Conservation (phyloP, 2,329 filamentous ascomycete species). For the Talaromyces sp. region DNA sequence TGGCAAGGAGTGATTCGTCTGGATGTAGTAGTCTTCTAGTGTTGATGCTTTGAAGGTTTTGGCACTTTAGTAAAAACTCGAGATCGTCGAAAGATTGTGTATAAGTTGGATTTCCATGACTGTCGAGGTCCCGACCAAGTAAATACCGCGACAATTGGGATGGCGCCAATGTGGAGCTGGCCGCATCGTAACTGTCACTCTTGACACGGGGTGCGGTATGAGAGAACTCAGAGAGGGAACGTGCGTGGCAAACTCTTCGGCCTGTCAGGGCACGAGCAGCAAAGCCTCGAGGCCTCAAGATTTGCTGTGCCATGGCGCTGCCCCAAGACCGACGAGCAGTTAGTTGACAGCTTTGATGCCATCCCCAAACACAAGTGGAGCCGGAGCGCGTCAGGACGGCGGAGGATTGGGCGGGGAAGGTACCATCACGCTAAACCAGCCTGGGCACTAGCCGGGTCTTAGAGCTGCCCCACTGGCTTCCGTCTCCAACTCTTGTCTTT, state of each 20-base stretch:
- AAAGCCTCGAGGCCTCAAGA: background rate
- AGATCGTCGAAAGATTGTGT: conserved; percentile 13
- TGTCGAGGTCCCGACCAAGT: conserved; percentile 17
- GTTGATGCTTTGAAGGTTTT: background rate
- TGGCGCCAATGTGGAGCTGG: conserved; percentile 15
- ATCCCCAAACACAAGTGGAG: background rate
- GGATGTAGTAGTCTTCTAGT: background rate
- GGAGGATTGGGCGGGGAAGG: background rate
- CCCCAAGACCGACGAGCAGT: background rate
- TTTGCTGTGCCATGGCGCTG: background rate
- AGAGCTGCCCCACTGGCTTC: background rate
- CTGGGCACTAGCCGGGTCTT: background rate
- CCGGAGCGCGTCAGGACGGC: background rate
- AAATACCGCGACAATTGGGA: conserved; percentile 29
- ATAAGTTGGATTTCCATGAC: conserved; percentile 7
- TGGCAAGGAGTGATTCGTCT: background rate
- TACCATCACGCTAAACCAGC: background rate
- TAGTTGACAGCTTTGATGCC: background rate
- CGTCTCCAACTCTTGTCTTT: background rate
- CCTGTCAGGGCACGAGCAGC: background rate
- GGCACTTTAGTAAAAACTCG: background rate
- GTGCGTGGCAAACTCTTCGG: background rate
- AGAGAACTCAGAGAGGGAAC: conserved; percentile 1
- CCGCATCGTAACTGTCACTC: background rate
- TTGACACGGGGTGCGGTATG: background rate